phyloP scores from a whole-genome alignment of 805 yeast genomes.

The Wickerhamiella cacticola region DNA sequence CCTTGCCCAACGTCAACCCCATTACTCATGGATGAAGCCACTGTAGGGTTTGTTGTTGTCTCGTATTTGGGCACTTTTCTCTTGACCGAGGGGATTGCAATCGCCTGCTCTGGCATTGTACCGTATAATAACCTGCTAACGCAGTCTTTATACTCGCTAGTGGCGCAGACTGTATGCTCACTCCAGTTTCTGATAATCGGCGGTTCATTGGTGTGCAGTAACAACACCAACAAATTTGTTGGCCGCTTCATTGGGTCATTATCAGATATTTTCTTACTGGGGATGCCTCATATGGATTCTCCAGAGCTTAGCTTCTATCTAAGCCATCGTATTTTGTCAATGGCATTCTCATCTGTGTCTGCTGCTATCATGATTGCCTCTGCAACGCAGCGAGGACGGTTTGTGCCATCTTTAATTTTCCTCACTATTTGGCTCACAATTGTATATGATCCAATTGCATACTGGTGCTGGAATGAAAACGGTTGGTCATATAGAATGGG shows the following conservation, averaged over 20 bases:
- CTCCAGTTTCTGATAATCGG: conserved; percentile 66
- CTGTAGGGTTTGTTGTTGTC: conserved; percentile 8
- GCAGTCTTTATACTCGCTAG: conserved; percentile 49
- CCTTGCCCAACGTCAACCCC: no score
- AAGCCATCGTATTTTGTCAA: conserved; percentile 38
- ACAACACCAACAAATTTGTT: conserved; percentile 25
- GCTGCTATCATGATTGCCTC: conserved; percentile 61
- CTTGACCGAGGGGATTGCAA: conserved; percentile 31
- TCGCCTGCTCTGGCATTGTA: conserved; percentile 54
- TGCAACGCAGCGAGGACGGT: conserved; percentile 59
- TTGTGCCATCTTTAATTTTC: conserved; percentile 59
- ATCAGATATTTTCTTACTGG: conserved; percentile 39
- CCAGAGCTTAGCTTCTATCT: conserved; percentile 28
- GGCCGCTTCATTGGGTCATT: conserved; percentile 43
- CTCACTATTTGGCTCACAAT: conserved; percentile 56
- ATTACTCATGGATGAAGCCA: conserved; percentile 4
- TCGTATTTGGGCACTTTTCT: conserved; percentile 7
- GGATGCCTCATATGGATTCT: conserved; percentile 27
- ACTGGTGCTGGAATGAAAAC: conserved; percentile 60
- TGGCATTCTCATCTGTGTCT: conserved; percentile 54
- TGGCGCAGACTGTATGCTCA: conserved; percentile 47
- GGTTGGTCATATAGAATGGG: conserved; percentile 58
- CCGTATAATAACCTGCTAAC: conserved; percentile 57
- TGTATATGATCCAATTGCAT: conserved; percentile 61
- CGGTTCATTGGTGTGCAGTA: conserved; percentile 42